These are phyloP conservation scores for Seiridium unicorne DNA, from an alignment of 2,329 filamentous ascomycete genomes.

Conservation along the genomic window DNA sequence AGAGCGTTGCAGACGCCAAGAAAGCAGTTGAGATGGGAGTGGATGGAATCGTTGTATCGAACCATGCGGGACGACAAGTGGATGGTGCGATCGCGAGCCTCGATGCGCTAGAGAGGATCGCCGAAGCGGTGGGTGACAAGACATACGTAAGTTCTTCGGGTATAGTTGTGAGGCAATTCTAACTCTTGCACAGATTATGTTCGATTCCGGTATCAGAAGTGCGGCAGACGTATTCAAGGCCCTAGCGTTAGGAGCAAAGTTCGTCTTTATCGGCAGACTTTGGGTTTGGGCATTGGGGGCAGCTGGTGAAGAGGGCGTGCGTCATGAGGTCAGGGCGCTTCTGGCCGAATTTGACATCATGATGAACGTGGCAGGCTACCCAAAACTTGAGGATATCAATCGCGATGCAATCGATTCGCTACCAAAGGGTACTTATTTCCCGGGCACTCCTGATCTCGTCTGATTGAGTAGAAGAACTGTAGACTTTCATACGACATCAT, in stretches of 20 bases:
- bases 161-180: conserved; percentile 11
- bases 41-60: conserved; percentile 49
- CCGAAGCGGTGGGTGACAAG: conserved; percentile 34
- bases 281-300: conserved; percentile 62
- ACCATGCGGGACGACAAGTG: conserved; percentile 59
- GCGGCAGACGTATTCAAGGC: conserved; percentile 61
- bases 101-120: conserved; percentile 60
- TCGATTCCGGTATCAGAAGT: conserved; percentile 56
- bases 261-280: conserved; percentile 59
- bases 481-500: too few relatives aligned
- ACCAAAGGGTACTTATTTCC: conserved; percentile 36
- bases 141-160: conserved; percentile 20
- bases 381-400: conserved; percentile 50
- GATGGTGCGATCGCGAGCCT: conserved; percentile 59
- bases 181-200: conserved; percentile 45
- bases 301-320: conserved; percentile 58
- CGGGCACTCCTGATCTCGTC: conserved; percentile 13
- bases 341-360: conserved; percentile 62
- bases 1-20: conserved; percentile 55
- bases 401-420: conserved; percentile 38
- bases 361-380: conserved; percentile 57
- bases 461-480: too few relatives aligned
- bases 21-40: conserved; percentile 51
- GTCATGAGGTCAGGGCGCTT: conserved; percentile 61
- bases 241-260: conserved; percentile 59